Evolutionary conservation across 441 rosid species (phyloP).

Genomic region (Caryocar brasiliense): DNA sequence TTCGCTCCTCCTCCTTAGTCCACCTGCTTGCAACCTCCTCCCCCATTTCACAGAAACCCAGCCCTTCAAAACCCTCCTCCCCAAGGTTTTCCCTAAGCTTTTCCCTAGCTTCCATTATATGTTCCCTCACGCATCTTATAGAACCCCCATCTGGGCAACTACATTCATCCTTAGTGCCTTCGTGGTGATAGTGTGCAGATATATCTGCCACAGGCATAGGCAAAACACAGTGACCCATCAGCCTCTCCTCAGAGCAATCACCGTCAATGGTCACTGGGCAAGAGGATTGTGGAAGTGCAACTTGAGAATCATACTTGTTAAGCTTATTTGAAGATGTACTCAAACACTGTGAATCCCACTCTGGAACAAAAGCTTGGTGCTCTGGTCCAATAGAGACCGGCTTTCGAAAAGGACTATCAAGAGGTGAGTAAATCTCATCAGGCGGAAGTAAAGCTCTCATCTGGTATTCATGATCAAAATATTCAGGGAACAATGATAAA

Average conservation of each 20-base stretch:
- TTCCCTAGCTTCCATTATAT: constrained; percentile 29
- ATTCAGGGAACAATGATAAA: constrained; percentile 32
- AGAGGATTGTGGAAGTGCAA: background rate
- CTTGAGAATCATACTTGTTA: constrained; percentile 4
- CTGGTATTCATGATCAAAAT: constrained; percentile 23
- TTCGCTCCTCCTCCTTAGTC: constrained; percentile 29
- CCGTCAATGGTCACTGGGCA: background rate
- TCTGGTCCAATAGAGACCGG: constrained; percentile 30
- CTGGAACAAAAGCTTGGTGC: constrained; percentile 32
- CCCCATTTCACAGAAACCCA: constrained; percentile 43
- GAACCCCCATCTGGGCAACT: constrained; percentile 34
- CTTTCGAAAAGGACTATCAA: constrained; percentile 22
- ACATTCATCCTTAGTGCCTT: constrained; percentile 18
- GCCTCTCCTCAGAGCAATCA: constrained; percentile 12
- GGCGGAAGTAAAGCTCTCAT: constrained; percentile 19
- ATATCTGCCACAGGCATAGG: constrained; percentile 25
- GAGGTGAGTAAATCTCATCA: constrained; percentile 24
- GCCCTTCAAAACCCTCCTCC: constrained; percentile 22
- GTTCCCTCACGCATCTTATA: constrained; percentile 35
- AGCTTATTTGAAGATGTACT: constrained; percentile 2
- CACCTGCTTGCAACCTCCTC: constrained; percentile 37
- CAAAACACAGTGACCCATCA: constrained; percentile 29
- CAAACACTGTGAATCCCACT: constrained; percentile 15
- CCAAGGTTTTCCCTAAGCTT: constrained; percentile 26
- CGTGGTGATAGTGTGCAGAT: constrained; percentile 3